Percentiles rank a stretch among this genome's conserved stretches.
These are phyloP conservation scores for Hericium rajendrae DNA, from an alignment of 768 basidiomycete genomes.

Conservation along the genomic window DNA sequence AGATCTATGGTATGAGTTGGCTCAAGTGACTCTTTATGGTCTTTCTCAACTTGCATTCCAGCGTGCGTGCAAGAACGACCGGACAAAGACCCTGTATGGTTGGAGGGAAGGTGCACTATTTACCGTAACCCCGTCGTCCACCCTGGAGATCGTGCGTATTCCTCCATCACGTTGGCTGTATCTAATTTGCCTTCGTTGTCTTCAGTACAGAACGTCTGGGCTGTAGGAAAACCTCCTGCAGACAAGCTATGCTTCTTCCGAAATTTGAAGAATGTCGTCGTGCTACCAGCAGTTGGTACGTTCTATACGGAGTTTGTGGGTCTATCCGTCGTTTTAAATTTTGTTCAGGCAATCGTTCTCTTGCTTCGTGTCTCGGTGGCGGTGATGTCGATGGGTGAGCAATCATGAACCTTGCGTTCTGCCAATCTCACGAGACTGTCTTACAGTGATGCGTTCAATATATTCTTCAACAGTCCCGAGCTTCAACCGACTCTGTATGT, in stretches of 20 bases:
- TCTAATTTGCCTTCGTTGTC: not conserved
- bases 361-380: slow-evolving; percentile 62
- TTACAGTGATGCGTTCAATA: slow-evolving; percentile 56
- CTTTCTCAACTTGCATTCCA: not conserved
- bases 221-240: slow-evolving; percentile 21
- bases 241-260: slow-evolving; percentile 14
- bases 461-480: slow-evolving; percentile 40
- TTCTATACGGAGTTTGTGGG: not conserved
- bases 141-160: slow-evolving; percentile 23
- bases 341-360: slow-evolving; percentile 42
- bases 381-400: slow-evolving; percentile 79
- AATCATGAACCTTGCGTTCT: too few species aligned
- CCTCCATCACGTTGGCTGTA: not conserved
- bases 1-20: slow-evolving; percentile 4
- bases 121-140: slow-evolving; percentile 25
- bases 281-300: slow-evolving; percentile 14
- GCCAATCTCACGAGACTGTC: too few species aligned
- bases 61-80: slow-evolving; percentile 7
- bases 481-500: slow-evolving; percentile 45
- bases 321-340: not conserved
- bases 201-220: slow-evolving; percentile 19
- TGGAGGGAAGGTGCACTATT: slow-evolving; percentile 11
- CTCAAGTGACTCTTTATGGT: not conserved
- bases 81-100: not conserved
- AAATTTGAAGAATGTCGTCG: slow-evolving; percentile 17